phyloP scores from a whole-genome alignment of 257 asterid species.

The Solanum stenotomum region DNA sequence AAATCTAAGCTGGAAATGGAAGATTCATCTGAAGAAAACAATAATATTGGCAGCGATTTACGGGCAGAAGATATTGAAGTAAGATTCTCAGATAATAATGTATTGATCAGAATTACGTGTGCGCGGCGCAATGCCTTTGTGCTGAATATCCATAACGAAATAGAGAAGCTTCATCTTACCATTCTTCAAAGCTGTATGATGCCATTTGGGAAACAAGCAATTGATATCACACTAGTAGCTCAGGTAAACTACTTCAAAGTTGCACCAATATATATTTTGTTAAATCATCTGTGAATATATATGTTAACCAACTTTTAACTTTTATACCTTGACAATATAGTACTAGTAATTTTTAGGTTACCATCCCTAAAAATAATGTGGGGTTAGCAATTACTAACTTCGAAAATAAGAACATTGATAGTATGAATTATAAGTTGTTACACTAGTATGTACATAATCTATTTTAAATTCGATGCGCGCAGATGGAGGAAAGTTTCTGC shows the following conservation, averaged over 20 bases:
- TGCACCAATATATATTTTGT: not conserved
- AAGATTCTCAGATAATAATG: conserved; percentile 4
- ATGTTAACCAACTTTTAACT: too few relatives aligned
- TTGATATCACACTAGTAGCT: conserved; percentile 13
- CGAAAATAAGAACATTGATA: not conserved
- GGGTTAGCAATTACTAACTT: not conserved
- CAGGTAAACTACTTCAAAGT: conserved; percentile 8
- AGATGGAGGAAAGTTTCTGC: conserved; percentile 4
- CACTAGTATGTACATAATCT: not conserved
- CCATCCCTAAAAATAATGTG: not conserved
- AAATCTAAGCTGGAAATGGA: conserved; percentile 10
- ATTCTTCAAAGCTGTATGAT: conserved; percentile 8
- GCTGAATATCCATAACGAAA: not conserved
- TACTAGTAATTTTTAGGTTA: too few relatives aligned
- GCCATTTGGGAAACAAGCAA: conserved; percentile 9
- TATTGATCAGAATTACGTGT: conserved; percentile 16
- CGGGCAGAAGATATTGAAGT: conserved; percentile 25
- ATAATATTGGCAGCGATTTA: not conserved
- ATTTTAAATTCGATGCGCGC: not conserved
- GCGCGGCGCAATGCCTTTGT: not conserved
- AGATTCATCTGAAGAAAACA: conserved; percentile 11
- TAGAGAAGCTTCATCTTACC: conserved; percentile 11
- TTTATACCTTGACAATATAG: not conserved
- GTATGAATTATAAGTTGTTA: not conserved
- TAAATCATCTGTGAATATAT: not conserved